Evolutionary conservation across 2,329 filamentous ascomycete species (phyloP).

Genomic region (Xylaria sp.): DNA sequence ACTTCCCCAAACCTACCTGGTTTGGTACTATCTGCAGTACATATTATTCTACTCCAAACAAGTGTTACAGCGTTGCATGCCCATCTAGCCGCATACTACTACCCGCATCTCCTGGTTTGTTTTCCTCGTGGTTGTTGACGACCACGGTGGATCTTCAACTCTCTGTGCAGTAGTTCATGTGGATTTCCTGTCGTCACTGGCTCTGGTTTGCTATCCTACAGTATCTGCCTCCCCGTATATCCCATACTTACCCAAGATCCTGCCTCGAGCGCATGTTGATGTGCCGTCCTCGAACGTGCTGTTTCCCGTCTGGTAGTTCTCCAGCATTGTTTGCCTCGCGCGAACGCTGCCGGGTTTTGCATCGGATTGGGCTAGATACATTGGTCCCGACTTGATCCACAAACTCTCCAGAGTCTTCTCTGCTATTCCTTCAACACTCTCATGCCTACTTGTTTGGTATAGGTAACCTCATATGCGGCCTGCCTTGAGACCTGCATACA

Average conservation of each 20-base stretch:
- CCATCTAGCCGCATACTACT: conserved; percentile 24
- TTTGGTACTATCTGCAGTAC: not conserved
- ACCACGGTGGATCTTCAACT: conserved; percentile 5
- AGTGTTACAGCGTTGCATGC: conserved; percentile 29
- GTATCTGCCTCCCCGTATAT: not conserved
- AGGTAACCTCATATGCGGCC: conserved; percentile 39
- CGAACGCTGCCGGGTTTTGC: conserved; percentile 26
- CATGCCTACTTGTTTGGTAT: conserved; percentile 23
- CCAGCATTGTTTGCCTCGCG: conserved; percentile 19
- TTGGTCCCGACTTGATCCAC: conserved; percentile 28
- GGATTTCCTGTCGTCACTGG: not conserved
- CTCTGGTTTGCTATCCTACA: not conserved
- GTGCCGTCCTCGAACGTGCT: not conserved
- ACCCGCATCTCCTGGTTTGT: conserved; percentile 9
- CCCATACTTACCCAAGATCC: not conserved
- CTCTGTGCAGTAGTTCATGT: conserved; percentile 13
- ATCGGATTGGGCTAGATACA: conserved; percentile 24
- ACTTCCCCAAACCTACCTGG: conserved; percentile 13
- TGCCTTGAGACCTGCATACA: conserved; percentile 40
- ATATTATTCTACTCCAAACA: conserved; percentile 9
- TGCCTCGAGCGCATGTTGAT: not conserved
- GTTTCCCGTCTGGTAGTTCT: conserved; percentile 7
- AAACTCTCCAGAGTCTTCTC: conserved; percentile 1
- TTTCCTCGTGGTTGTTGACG: conserved; percentile 19
- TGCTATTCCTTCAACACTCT: conserved; percentile 24